These are phyloP conservation scores for Salvia splendens DNA, from an alignment of 257 asterid species.

Conservation along the genomic window DNA sequence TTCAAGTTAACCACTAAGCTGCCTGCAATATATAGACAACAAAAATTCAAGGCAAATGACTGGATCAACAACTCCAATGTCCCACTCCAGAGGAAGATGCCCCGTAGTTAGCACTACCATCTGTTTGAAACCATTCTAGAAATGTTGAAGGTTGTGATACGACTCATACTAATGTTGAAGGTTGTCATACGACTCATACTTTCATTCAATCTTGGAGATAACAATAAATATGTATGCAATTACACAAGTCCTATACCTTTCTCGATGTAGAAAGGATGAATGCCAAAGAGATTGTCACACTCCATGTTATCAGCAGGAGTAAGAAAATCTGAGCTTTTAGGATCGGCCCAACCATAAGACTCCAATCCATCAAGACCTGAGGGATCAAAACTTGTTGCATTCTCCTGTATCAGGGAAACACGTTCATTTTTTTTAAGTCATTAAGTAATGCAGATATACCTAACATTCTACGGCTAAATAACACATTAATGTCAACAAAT, in stretches of 20 bases:
- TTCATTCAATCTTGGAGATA: neutral
- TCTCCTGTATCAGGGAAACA: constrained; percentile 47
- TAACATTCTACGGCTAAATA: neutral
- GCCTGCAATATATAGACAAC: no score
- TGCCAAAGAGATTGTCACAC: constrained; percentile 66
- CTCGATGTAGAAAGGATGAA: constrained; percentile 87
- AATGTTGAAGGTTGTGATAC: no score
- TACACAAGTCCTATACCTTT: constrained; percentile 53
- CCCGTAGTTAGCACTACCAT: no score
- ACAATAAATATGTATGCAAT: constrained; percentile 2
- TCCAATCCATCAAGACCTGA: constrained; percentile 51
- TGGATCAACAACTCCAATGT: no score
- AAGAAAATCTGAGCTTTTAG: constrained; percentile 41
- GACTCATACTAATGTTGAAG: neutral
- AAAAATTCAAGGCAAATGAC: no score
- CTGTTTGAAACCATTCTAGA: no score
- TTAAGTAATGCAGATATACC: neutral
- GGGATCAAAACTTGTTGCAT: constrained; percentile 41
- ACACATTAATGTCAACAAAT: constrained; percentile 1
- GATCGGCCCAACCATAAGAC: constrained; percentile 72
- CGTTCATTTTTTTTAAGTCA: neutral
- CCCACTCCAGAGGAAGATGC: no score
- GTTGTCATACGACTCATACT: neutral
- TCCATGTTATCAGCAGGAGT: constrained; percentile 53
- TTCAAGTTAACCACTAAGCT: no score